A percentile compares a stretch with the other conserved stretches of the same genome.
These are phyloP conservation scores for Alloteropsis semialata DNA, from an alignment of 176 grass and related monocot genomes.

Conservation along the genomic window DNA sequence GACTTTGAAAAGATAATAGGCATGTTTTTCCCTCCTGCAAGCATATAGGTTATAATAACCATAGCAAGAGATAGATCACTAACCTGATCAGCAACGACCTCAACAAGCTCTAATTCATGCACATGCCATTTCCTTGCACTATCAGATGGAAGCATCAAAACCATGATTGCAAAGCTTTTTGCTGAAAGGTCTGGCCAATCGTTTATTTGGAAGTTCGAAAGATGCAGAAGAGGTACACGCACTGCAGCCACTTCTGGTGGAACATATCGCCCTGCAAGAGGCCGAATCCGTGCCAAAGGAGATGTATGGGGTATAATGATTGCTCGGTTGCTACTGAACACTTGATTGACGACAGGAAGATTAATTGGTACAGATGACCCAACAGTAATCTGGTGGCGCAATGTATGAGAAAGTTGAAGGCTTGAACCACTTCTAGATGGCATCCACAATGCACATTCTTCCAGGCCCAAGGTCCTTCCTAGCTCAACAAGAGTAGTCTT, in stretches of 20 bases:
- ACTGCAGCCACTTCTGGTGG: slow-evolving; percentile 86
- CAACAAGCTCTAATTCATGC: slow-evolving; percentile 90
- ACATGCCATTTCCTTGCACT: slow-evolving; percentile 81
- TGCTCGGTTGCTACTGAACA: slow-evolving; percentile 65
- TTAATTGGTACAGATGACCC: slow-evolving; percentile 60
- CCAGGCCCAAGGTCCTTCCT: slow-evolving; percentile 54
- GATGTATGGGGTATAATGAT: slow-evolving; percentile 69
- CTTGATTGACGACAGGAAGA: slow-evolving; percentile 72
- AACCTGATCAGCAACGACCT: slow-evolving; percentile 96
- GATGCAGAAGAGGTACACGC: slow-evolving; percentile 72
- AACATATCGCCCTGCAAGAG: slow-evolving; percentile 54
- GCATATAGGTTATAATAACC: not conserved
- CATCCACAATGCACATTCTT: slow-evolving; percentile 82
- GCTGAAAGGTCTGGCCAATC: slow-evolving; percentile 73
- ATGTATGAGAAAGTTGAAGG: slow-evolving; percentile 76
- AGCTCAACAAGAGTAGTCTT: slow-evolving; percentile 79
- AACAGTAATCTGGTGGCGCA: slow-evolving; percentile 53
- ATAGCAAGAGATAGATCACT: slow-evolving; percentile 2
- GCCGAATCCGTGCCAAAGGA: slow-evolving; percentile 52
- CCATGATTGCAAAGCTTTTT: slow-evolving; percentile 89
- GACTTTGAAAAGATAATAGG: not conserved
- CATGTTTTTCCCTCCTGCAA: not conserved
- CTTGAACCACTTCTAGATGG: slow-evolving; percentile 49
- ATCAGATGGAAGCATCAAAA: slow-evolving; percentile 83
- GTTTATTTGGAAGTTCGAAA: slow-evolving; percentile 91